These are phyloP conservation scores for Mycena chlorophos DNA, from an alignment of 768 basidiomycete species.

Conservation along the genomic window DNA sequence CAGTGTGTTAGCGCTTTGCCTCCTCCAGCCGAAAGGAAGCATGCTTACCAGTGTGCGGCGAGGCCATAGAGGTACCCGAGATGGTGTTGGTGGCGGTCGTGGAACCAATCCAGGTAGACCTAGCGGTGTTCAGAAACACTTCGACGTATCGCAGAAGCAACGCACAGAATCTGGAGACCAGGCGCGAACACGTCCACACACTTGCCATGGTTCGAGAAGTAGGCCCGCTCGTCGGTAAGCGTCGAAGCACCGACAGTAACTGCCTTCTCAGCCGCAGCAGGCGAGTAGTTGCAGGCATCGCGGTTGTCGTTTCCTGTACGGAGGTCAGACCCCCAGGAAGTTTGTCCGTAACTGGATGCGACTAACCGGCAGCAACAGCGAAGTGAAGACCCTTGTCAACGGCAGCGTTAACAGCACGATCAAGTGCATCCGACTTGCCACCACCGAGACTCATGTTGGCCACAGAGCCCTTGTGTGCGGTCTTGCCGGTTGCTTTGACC, in stretches of 20 bases:
- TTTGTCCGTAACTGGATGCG: neutral
- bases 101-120: conserved; percentile 77
- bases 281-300: conserved; percentile 92
- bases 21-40: neutral
- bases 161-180: conserved; percentile 75
- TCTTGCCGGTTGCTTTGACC: conserved; percentile 69
- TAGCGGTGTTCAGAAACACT: neutral
- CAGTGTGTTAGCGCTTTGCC: neutral
- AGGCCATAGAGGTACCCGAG: conserved; percentile 94
- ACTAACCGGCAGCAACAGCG: conserved; percentile 89
- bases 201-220: conserved; percentile 88
- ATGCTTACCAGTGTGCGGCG: conserved; percentile 63
- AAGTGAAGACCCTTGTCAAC: conserved; percentile 88
- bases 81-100: conserved; percentile 65
- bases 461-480: conserved; percentile 89
- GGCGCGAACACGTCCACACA: conserved; percentile 96
- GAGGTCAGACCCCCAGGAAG: conserved; percentile 5
- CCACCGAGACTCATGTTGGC: conserved; percentile 98
- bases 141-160: neutral
- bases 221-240: conserved; percentile 76
- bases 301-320: conserved; percentile 73
- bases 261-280: conserved; percentile 84
- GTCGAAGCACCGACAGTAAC: conserved; percentile 95
- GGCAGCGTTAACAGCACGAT: conserved; percentile 82
- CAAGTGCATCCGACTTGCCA: conserved; percentile 83